Base-by-base conservation (phyloP, 2,329 filamentous ascomycete species). In the Biscogniauxia mediterranea region DNA sequence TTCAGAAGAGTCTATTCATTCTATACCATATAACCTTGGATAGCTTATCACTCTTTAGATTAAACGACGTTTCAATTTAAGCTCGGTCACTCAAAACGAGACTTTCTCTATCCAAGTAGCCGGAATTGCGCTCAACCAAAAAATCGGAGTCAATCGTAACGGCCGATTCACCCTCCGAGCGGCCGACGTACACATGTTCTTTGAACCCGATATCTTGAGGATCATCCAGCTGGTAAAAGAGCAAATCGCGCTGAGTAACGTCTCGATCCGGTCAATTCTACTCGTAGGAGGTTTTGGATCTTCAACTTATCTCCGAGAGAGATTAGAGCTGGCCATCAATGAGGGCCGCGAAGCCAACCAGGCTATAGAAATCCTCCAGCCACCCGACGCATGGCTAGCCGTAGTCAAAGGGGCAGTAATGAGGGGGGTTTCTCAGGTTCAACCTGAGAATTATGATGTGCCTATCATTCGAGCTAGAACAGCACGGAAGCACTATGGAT, bases 371-470 rank as follows among this genome's bases (percentile, higher is more conserved):
- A 76, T 85, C 26, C 69, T 84, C 56, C 80, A 82, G 56, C 81
- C 82, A 0, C 73, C 77, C 15, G 78, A 79, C 61, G 77, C 80
- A 2, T 84, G 82, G 81, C 75, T 76, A 1, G 79, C 81, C 1
- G 80, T 84, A 5, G 80, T 81, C 1, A 79, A 79, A 38, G 83
- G 83, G 6, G 82, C 83, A 15, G 79, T 80, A 5, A 80, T 68
- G 74, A 81, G 80, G 66, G 81, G 80, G 1, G 69, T 83, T 1
- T 75, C 77, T 1, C 72, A 74, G 20, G 70, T 68, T 28, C 70
- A 71, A 1, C 74, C 77, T 0, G 73, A 75, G 8, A 66, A 69
- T 11, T 72, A 74, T 26, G 75, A 74, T 11, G 69, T 71, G 56
- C 76, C 81, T 55, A 73, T 71, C 55, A 71, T 81, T 28, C 72